These are phyloP conservation scores for Penicillium ochrochloron DNA, from an alignment of 495 filamentous ascomycete species.

Conservation along the genomic window DNA sequence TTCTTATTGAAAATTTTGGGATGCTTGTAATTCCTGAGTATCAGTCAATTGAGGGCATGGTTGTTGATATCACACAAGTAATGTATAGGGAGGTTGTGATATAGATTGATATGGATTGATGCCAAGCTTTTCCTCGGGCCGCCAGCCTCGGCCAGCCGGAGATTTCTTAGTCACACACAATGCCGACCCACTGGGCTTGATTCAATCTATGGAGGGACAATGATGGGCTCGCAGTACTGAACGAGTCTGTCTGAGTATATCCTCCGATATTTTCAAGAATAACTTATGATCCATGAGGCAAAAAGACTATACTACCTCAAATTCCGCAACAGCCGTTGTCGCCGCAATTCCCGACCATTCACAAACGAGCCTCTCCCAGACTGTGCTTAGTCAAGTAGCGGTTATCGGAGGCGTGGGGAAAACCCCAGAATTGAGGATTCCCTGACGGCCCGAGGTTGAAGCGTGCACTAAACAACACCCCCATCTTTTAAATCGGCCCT, in stretches of 20 bases:
- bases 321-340: conserved; percentile 4
- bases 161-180: background rate
- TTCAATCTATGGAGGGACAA: background rate
- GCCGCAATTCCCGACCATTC: conserved; percentile 3
- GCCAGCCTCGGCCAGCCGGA: conserved; percentile 2
- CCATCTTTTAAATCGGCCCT: conserved; percentile 7
- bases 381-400: conserved; percentile 16
- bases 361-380: background rate
- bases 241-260: background rate
- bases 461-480: conserved; percentile 3
- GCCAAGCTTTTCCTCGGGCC: background rate
- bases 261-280: background rate
- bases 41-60: no score
- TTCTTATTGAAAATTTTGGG: no score
- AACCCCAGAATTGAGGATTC: conserved; percentile 15
- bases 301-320: background rate
- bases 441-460: conserved; percentile 26
- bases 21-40: no score
- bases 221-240: background rate
- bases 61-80: no score
- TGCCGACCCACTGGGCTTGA: conserved; percentile 3
- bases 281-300: background rate
- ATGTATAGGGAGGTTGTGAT: background rate
- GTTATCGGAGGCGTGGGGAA: conserved; percentile 22
- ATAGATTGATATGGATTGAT: background rate